These are phyloP conservation scores for Phytophthora chlamydospora DNA, from an alignment of 352 stramenopile species.

Conservation along the genomic window DNA sequence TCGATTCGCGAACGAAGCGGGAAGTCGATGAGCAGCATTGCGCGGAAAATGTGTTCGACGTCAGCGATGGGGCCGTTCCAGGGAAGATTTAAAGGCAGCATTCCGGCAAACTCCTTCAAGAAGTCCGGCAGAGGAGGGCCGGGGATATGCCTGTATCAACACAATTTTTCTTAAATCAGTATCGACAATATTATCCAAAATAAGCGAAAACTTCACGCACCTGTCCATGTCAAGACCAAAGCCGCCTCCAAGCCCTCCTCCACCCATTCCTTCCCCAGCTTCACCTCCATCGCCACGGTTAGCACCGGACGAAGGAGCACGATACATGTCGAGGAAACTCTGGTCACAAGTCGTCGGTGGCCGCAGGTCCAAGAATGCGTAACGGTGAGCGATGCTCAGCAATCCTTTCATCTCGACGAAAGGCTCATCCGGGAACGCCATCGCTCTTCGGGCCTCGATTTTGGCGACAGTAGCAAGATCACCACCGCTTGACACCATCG, in stretches of 20 bases:
- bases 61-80: slow-evolving; percentile 90
- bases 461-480: slow-evolving; percentile 86
- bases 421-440: slow-evolving; percentile 77
- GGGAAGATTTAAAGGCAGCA: slow-evolving; percentile 80
- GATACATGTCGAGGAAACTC: slow-evolving; percentile 85
- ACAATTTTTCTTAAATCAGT: not conserved
- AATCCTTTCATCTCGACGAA: slow-evolving; percentile 86
- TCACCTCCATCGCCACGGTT: slow-evolving; percentile 24
- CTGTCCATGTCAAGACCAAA: slow-evolving; percentile 54
- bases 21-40: slow-evolving; percentile 85
- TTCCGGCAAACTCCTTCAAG: slow-evolving; percentile 82
- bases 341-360: slow-evolving; percentile 65
- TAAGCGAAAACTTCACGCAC: slow-evolving; percentile 24
- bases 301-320: slow-evolving; percentile 31
- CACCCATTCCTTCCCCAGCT: slow-evolving; percentile 34
- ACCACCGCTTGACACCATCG: slow-evolving; percentile 83
- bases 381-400: slow-evolving; percentile 78
- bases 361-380: slow-evolving; percentile 80
- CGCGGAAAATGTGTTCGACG: slow-evolving; percentile 86
- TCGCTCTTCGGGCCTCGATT: slow-evolving; percentile 76
- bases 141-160: slow-evolving; percentile 56
- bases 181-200: not conserved
- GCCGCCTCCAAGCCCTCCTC: slow-evolving; percentile 23
- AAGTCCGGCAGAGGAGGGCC: slow-evolving; percentile 85
- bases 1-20: slow-evolving; percentile 75